Evolutionary conservation across 1,284 basidiomycete genomes (phyloP).

Genomic region (Cutaneotrichosporon sp.): DNA sequence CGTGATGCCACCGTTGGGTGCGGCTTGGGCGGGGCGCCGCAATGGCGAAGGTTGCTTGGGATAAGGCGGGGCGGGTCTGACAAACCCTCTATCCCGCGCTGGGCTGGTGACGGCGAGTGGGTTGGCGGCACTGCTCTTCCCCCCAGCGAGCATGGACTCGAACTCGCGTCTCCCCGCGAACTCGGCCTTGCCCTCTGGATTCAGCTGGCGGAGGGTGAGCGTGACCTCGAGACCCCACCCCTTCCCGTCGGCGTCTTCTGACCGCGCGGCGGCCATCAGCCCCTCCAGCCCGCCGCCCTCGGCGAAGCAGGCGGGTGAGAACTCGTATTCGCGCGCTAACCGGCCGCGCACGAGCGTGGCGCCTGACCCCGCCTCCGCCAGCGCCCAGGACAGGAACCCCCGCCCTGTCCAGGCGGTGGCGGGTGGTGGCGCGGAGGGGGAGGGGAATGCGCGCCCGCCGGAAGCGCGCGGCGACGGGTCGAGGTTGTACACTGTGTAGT

Average conservation of each 20-base stretch:
- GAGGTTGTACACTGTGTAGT: constrained; percentile 51
- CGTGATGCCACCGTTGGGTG: background rate
- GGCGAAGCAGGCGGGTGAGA: constrained; percentile 35
- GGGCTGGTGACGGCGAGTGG: constrained; percentile 21
- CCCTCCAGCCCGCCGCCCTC: constrained; percentile 44
- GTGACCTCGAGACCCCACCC: constrained; percentile 50
- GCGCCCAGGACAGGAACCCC: constrained; percentile 48
- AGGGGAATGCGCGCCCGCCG: constrained; percentile 13
- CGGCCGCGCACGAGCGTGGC: constrained; percentile 41
- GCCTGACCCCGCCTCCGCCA: constrained; percentile 35
- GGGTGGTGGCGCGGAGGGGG: constrained; percentile 5
- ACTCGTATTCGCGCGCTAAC: constrained; percentile 43
- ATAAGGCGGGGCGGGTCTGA: constrained; percentile 9
- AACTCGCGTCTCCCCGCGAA: constrained; percentile 41
- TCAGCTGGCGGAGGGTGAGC: constrained; percentile 43
- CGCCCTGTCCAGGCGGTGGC: constrained; percentile 38
- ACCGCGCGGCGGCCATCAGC: constrained; percentile 38
- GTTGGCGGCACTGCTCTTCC: constrained; percentile 20
- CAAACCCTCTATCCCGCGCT: constrained; percentile 8
- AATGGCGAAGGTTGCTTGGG: constrained; percentile 18
- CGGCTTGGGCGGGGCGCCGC: background rate
- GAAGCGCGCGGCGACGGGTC: constrained; percentile 31
- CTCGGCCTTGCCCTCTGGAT: constrained; percentile 42
- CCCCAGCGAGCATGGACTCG: constrained; percentile 37
- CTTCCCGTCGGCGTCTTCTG: constrained; percentile 38